Evolutionary conservation across 1,284 basidiomycete genomes (phyloP), one percentile per base, ranked within the genome.

Genomic region (Wolfiporia cocos): DNA sequence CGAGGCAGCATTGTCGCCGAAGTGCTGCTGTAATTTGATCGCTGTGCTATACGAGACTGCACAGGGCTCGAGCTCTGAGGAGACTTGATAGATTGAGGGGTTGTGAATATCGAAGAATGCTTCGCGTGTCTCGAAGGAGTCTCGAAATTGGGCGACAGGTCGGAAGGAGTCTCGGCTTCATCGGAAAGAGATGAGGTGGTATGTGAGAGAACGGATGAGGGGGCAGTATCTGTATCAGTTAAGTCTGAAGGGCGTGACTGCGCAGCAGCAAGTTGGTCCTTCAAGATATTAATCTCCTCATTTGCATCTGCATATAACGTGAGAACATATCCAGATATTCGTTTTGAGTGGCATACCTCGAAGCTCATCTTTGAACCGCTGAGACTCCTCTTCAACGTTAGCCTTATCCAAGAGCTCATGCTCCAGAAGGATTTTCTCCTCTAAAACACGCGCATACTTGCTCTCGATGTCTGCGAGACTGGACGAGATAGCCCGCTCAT

Each of bases 361-460:
- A 23, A 98, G 66, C 59, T 98, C 93, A 59, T 99, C 96, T 63
- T 85, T 93, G 43, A 96, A 64, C 33, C 96, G 75, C 64, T 99
- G 96, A 39, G 76, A 80, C 57, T 96, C 90, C 62, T 96, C 94
- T 59, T 98, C 93, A 28, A 97, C 61, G 48, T 75, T 82, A 3
- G 90, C 86, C 65, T 94, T 95, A 62, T 87, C 86, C 33, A 97
- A 69, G n/a, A 99, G 70, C 60, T 99, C 96, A 54, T 98, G 92
- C 63, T 99, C 96, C 24, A 99, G 73, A 34, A 99, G 67, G 37
- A 96, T 97, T 65, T 97, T 98, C 68, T 97, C 91, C 64, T 99
- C 96, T 38, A 99, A 73, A 1, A 88, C 87, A 46, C 83, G 79
- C 50, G 92, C 84, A 68, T 98, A 97, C 60, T 86, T 92, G 49